A percentile compares a stretch with the other conserved stretches of the same genome.
These are phyloP conservation scores for Odontarrhena argentea DNA, from an alignment of 345 rosid species.

Conservation along the genomic window DNA sequence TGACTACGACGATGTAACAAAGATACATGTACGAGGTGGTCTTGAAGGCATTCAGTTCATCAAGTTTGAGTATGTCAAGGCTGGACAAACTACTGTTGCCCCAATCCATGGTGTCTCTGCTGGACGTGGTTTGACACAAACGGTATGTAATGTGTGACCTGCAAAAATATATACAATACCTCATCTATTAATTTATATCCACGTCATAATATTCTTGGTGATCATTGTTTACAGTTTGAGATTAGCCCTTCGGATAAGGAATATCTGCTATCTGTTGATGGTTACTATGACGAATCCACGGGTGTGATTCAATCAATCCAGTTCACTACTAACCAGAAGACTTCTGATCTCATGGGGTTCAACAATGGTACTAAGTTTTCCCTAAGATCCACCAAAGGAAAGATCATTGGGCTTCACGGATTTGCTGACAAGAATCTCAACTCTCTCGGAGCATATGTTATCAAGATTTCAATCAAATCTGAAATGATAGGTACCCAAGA, in stretches of 20 bases:
- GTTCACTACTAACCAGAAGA: background rate
- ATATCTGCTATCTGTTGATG: background rate
- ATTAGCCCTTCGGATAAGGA: background rate
- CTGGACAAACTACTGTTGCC: background rate
- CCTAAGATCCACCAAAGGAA: background rate
- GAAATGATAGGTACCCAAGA: constrained; percentile 2
- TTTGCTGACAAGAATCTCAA: no score
- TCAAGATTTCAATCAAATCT: constrained; percentile 12
- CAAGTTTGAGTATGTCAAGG: background rate
- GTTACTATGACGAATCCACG: background rate
- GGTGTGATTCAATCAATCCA: constrained; percentile 2
- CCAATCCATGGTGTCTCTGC: background rate
- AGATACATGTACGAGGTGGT: background rate
- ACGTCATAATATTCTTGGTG: background rate
- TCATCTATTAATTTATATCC: no score
- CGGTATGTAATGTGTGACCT: background rate
- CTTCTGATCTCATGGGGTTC: background rate
- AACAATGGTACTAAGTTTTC: background rate
- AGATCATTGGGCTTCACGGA: constrained; percentile 28
- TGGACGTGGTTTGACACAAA: background rate
- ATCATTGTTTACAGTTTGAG: background rate
- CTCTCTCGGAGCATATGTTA: constrained; percentile 21
- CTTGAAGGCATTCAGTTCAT: background rate
- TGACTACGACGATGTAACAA: background rate
- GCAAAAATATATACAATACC: no score